Conservation (phyloP, 495 filamentous ascomycete genomes). For the Xeromyces bisporus region DNA sequence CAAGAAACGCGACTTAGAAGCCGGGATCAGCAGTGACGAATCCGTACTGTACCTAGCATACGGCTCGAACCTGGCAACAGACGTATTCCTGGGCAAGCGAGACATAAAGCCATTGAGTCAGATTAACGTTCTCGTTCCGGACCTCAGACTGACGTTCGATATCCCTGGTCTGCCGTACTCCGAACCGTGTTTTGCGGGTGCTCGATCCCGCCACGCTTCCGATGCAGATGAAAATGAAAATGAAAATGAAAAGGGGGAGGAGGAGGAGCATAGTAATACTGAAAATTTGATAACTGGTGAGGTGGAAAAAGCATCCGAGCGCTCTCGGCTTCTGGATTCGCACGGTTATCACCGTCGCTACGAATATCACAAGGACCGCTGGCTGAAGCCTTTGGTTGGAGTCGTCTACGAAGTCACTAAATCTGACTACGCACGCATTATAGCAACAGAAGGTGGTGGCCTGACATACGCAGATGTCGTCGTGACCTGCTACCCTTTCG, state of each 20-base stretch:
- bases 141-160: slow-evolving; percentile 63
- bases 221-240: slow-evolving; percentile 8
- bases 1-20: slow-evolving; percentile 7
- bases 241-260: slow-evolving; percentile 3
- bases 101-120: slow-evolving; percentile 65
- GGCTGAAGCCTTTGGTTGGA: slow-evolving; percentile 70
- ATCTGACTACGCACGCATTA: slow-evolving; percentile 66
- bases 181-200: slow-evolving; percentile 89
- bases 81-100: slow-evolving; percentile 58
- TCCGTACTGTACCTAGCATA: slow-evolving; percentile 89
- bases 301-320: slow-evolving; percentile 12
- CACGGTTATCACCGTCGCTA: slow-evolving; percentile 6
- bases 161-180: slow-evolving; percentile 70
- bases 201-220: slow-evolving; percentile 34
- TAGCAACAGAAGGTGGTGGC: slow-evolving; percentile 81
- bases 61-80: slow-evolving; percentile 67
- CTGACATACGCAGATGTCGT: slow-evolving; percentile 65
- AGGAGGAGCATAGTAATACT: slow-evolving; percentile 6
- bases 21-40: slow-evolving; percentile 11
- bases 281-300: slow-evolving; percentile 1
- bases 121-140: slow-evolving; percentile 63
- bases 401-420: slow-evolving; percentile 87
- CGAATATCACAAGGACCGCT: slow-evolving; percentile 36
- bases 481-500: slow-evolving; percentile 55
- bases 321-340: slow-evolving; percentile 12